These are phyloP conservation scores for Phyllosticta paracitricarpa DNA, from an alignment of 2,329 filamentous ascomycete species.

Conservation along the genomic window DNA sequence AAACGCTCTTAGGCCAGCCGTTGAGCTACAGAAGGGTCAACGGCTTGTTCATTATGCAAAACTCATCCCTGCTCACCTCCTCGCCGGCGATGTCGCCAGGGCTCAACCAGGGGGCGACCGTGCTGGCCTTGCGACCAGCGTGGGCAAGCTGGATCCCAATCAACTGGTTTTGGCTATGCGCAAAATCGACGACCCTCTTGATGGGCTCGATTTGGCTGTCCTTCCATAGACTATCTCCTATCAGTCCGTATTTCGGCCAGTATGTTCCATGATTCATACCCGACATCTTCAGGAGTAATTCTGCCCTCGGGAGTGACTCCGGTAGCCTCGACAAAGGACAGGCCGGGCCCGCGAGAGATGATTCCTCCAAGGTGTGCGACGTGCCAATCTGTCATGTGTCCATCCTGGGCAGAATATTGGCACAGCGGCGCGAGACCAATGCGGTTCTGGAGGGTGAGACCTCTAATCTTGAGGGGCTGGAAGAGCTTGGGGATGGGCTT, in stretches of 20 bases:
- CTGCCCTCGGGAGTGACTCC: slow-evolving; percentile 65
- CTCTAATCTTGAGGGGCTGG: slow-evolving; percentile 46
- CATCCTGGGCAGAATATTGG: slow-evolving; percentile 57
- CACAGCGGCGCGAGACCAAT: slow-evolving; percentile 56
- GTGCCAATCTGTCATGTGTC: slow-evolving; percentile 72
- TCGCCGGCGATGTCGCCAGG: slow-evolving; percentile 44
- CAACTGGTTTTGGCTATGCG: slow-evolving; percentile 67
- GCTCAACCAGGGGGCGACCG: slow-evolving; percentile 54
- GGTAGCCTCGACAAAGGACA: slow-evolving; percentile 71
- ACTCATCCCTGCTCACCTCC: slow-evolving; percentile 19
- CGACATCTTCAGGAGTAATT: slow-evolving; percentile 70
- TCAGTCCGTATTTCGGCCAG: not conserved
- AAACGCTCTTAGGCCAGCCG: slow-evolving; percentile 46
- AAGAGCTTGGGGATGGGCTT: slow-evolving; percentile 50
- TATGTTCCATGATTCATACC: not conserved
- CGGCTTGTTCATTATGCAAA: no score
- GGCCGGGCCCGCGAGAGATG: slow-evolving; percentile 61
- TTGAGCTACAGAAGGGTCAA: slow-evolving; percentile 28
- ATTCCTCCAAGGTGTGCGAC: slow-evolving; percentile 74
- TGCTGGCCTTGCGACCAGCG: slow-evolving; percentile 57
- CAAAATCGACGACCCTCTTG: slow-evolving; percentile 62
- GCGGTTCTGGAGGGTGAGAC: slow-evolving; percentile 54
- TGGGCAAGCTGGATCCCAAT: slow-evolving; percentile 75
- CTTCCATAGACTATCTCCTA: slow-evolving; percentile 58
- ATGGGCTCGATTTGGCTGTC: slow-evolving; percentile 71